Percentiles rank a stretch among this genome's conserved stretches.
Evolutionary conservation across 2,329 filamentous ascomycete genomes (phyloP).

Genomic region (Aspergillus tamarii): DNA sequence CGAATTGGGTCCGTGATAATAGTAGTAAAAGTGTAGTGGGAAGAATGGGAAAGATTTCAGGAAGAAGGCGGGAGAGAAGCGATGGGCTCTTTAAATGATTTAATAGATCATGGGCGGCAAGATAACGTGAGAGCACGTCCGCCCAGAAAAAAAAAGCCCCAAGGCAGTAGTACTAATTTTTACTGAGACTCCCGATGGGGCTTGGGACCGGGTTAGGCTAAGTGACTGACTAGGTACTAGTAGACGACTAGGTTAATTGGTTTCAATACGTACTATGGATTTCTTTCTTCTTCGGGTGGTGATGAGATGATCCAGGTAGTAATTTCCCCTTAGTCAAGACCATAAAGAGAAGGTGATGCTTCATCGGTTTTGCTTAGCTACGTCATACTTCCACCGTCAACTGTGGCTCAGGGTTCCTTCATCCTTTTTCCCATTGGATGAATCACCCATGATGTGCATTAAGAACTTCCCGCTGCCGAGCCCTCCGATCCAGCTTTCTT

Average conservation of each 20-base stretch:
- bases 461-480: constrained; percentile 17
- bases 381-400: constrained; percentile 21
- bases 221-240: not conserved
- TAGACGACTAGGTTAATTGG: not conserved
- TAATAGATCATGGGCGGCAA: constrained; percentile 15
- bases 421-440: constrained; percentile 10
- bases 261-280: not conserved
- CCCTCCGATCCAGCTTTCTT: constrained; percentile 2
- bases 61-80: constrained; percentile 7
- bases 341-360: constrained; percentile 3
- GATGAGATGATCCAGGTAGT: not conserved
- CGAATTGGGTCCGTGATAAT: not conserved
- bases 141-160: not conserved
- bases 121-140: not conserved
- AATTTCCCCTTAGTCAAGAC: constrained; percentile 2
- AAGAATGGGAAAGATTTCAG: constrained; percentile 2
- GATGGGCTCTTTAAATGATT: constrained; percentile 14
- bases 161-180: constrained; percentile 1
- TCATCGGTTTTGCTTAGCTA: constrained; percentile 9
- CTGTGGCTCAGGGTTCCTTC: constrained; percentile 20
- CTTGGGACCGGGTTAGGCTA: not conserved
- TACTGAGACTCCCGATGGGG: not conserved
- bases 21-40: not conserved
- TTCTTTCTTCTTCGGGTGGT: not conserved
- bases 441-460: constrained; percentile 12